Percentiles rank a stretch among this genome's conserved stretches.
Evolutionary conservation across 164 flowering plant species (phyloP).

Genomic region (Umbellularia californica): DNA sequence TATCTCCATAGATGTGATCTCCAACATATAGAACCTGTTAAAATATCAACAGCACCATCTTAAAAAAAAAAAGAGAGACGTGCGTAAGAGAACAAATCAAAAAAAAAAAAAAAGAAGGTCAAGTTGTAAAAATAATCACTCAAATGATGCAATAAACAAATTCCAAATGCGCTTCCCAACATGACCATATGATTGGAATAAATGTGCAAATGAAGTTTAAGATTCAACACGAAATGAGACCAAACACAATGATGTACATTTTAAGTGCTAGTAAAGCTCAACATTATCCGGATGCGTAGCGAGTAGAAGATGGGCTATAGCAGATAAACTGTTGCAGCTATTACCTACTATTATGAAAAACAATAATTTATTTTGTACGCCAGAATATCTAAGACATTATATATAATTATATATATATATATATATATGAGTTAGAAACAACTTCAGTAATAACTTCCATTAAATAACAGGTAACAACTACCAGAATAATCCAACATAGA

Average conservation of each 20-base stretch:
- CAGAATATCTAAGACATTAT: too few relatives aligned
- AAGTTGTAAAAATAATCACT: background rate
- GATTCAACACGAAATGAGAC: background rate
- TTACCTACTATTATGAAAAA: too few relatives aligned
- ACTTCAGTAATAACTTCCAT: too few relatives aligned
- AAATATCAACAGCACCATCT: background rate
- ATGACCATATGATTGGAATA: background rate
- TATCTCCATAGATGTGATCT: slow-evolving; percentile 99
- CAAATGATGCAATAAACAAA: background rate
- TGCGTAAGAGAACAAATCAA: background rate
- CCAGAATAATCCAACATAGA: too few relatives aligned
- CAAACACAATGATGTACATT: background rate
- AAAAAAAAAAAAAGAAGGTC: background rate
- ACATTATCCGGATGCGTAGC: background rate
- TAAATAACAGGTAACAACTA: too few relatives aligned
- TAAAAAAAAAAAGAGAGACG: background rate
- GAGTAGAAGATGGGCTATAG: background rate
- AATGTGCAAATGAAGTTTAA: background rate
- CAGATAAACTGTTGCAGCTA: too few relatives aligned
- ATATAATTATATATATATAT: too few relatives aligned
- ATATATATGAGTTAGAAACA: too few relatives aligned
- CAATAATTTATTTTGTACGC: too few relatives aligned
- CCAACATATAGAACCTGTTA: slow-evolving; percentile 96
- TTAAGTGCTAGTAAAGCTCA: background rate
- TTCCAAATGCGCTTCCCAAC: background rate